Base-by-base conservation (phyloP, 257 asterid species). In the Fraxinus excelsior region DNA sequence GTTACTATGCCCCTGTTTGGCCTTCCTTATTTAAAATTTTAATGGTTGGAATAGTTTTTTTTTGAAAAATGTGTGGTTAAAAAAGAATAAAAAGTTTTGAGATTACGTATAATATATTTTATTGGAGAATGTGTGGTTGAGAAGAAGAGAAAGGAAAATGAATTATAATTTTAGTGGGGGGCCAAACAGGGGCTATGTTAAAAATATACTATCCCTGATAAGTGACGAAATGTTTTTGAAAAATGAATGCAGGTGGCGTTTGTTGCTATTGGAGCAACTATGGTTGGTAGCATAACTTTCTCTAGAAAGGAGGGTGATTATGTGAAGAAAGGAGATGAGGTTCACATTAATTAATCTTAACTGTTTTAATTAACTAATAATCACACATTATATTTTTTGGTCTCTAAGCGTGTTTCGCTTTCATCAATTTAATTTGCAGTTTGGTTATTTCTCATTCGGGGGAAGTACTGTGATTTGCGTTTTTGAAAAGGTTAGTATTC, bases 251-350 rank as follows among this genome's bases (percentile, higher is more conserved):
- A 94, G 98, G 97, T 94, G 70, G 99, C 99, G 49, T 90, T 91
- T 90, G 97, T 94, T 82, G 97, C 99, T 58, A 94, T 92, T 71
- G 99, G 99, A 82, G 99, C 99, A 75, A 94, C 99, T 74, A 94
- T 94, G 99, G 99, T 94, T 78, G 99, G 99, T 66, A 94, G 97
- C 91, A 92, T 94, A 81, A 90, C 89, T 79, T 94, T 94, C 80
- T 13, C 89, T 0, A 94, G 84, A 73, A 85, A 87, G 82, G 83
- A 77, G 87, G 97, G 91, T 42, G 97, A 91, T 75, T 74, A 73
- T 80, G 93, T 87, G 68, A 87, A 78, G 80, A 94, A 94, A 84
- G 99, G 99, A 75, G 99, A 94, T 6, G 99, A 94, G 99, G 99
- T 94, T 80, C 70, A 23, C 74, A 29, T 31, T 29, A 56, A 68